Conservation (phyloP, 352 stramenopile species). For the Pythium brachiatum region DNA sequence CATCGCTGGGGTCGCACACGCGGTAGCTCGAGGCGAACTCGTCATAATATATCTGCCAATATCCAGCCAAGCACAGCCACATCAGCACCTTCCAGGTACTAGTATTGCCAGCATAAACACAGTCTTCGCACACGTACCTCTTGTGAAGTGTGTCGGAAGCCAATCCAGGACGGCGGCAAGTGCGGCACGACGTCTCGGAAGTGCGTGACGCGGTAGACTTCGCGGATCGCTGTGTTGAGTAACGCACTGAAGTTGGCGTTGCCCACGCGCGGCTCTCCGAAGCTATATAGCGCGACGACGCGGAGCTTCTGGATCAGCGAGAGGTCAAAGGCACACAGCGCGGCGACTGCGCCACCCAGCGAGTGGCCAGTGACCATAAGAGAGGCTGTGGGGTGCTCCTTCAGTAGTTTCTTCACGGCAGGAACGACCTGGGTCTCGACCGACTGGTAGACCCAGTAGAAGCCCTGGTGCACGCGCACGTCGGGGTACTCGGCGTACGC, state of each 20-base stretch:
- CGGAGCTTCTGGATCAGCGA: conserved; percentile 54
- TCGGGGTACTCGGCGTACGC: conserved; percentile 59
- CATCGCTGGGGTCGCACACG: conserved; percentile 50
- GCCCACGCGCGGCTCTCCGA: conserved; percentile 73
- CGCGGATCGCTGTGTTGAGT: conserved; percentile 47
- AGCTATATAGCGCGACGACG: conserved; percentile 62
- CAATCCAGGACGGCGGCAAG: conserved; percentile 70
- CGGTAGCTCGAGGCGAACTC: conserved; percentile 64
- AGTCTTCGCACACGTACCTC: conserved; percentile 35
- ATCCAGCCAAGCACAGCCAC: neutral
- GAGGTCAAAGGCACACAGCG: conserved; percentile 76
- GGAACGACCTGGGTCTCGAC: conserved; percentile 51
- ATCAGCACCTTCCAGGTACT: neutral
- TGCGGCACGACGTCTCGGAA: conserved; percentile 78
- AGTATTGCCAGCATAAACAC: too few relatives aligned
- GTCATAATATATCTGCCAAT: conserved; percentile 73
- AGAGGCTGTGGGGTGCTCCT: conserved; percentile 38
- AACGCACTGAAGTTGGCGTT: conserved; percentile 62
- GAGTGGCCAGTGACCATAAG: conserved; percentile 76
- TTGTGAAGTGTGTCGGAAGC: conserved; percentile 68
- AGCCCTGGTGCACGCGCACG: conserved; percentile 70
- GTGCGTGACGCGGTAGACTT: conserved; percentile 77
- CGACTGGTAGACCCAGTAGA: conserved; percentile 78
- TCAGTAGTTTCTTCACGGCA: conserved; percentile 31
- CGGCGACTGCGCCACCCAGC: conserved; percentile 64